Conservation (phyloP, 805 yeast genomes). For the Ogataea paraovalis region DNA sequence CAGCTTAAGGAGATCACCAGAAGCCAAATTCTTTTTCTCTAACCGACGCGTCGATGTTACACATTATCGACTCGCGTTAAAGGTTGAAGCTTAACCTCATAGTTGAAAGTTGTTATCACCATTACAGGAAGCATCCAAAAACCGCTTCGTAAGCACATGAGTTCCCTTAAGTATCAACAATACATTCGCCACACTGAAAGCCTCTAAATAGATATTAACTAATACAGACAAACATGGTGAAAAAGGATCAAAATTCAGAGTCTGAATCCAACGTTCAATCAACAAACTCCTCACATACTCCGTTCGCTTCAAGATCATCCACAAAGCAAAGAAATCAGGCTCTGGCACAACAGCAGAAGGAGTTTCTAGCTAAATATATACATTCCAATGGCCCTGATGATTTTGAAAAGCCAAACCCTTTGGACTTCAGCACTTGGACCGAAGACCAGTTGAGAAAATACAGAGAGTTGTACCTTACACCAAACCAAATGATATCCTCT, state of each 20-base stretch:
- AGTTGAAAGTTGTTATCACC: too few relatives aligned
- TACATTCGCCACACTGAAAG: too few relatives aligned
- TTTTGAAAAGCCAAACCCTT: constrained; percentile 45
- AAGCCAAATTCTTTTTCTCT: too few relatives aligned
- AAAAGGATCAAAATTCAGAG: constrained; percentile 17
- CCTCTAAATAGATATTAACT: not conserved
- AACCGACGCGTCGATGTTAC: too few relatives aligned
- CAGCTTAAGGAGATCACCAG: too few relatives aligned
- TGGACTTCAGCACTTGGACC: constrained; percentile 67
- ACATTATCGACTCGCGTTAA: too few relatives aligned
- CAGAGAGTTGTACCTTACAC: constrained; percentile 44
- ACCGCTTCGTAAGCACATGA: too few relatives aligned
- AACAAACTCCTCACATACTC: not conserved
- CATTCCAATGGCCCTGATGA: constrained; percentile 72
- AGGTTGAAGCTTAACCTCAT: too few relatives aligned
- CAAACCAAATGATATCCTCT: constrained; percentile 41
- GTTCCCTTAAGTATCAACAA: too few relatives aligned
- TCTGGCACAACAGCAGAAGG: constrained; percentile 67
- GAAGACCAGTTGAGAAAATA: constrained; percentile 66
- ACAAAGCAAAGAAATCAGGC: constrained; percentile 58
- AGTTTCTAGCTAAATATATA: constrained; percentile 61
- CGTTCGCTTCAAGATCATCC: constrained; percentile 37
- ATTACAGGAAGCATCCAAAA: too few relatives aligned
- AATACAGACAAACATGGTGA: constrained; percentile 3
- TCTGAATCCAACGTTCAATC: constrained; percentile 12